A percentile compares a stretch with the other conserved stretches of the same genome.
Evolutionary conservation across 495 filamentous ascomycete species (phyloP).

Genomic region (Cudoniella acicularis): DNA sequence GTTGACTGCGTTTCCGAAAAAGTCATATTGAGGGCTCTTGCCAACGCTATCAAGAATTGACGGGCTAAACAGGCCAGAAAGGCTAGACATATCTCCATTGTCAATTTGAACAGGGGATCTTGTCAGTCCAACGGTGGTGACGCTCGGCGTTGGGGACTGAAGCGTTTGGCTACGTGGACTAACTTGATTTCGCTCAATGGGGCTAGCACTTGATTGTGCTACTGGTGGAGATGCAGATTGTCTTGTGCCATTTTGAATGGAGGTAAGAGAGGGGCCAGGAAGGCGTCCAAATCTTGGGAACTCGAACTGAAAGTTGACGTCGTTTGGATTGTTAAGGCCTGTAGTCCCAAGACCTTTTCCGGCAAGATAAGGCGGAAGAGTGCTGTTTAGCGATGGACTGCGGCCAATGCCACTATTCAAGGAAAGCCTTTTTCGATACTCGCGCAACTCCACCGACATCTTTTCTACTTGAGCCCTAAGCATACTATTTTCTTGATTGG

Average conservation of each 20-base stretch:
- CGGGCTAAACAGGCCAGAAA: slow-evolving; percentile 43
- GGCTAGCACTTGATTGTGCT: slow-evolving; percentile 8
- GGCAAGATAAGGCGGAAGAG: slow-evolving; percentile 14
- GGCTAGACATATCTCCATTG: slow-evolving; percentile 21
- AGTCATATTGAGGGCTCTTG: slow-evolving; percentile 31
- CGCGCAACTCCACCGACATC: slow-evolving; percentile 76
- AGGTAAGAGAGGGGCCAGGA: slow-evolving; percentile 53
- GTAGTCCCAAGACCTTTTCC: slow-evolving; percentile 37
- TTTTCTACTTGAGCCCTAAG: slow-evolving; percentile 84
- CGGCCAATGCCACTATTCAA: slow-evolving; percentile 41
- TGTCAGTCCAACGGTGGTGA: slow-evolving; percentile 5
- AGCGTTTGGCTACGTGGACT: slow-evolving; percentile 23
- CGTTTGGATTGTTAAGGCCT: slow-evolving; percentile 62
- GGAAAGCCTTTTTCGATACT: slow-evolving; percentile 84
- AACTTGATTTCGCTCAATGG: slow-evolving; percentile 12
- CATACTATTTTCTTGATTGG: slow-evolving; percentile 82
- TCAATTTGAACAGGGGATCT: slow-evolving; percentile 17
- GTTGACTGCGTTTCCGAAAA: slow-evolving; percentile 13
- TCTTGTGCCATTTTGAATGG: slow-evolving; percentile 10
- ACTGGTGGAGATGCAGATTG: slow-evolving; percentile 15
- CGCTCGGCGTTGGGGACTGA: slow-evolving; percentile 8
- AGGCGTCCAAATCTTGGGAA: slow-evolving; percentile 87
- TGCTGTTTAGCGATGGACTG: slow-evolving; percentile 34
- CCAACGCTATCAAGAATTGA: slow-evolving; percentile 38
- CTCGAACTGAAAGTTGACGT: slow-evolving; percentile 82